Conservation (phyloP, 177 flowering plant genomes). For the Tripterygium wilfordii region DNA sequence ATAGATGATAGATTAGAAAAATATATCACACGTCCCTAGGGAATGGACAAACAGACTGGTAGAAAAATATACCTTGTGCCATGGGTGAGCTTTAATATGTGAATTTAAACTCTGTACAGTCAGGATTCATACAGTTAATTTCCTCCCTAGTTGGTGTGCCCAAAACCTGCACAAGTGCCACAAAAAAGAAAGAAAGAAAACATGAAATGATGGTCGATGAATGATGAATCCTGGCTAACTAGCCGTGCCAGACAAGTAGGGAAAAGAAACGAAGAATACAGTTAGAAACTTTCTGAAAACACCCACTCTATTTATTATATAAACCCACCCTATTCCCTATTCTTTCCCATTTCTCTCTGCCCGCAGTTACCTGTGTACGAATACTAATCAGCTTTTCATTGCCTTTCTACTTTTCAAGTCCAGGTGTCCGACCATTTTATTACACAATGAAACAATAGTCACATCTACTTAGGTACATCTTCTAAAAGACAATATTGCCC, state of each 20-base stretch:
- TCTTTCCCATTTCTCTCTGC: no score
- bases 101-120: conserved; percentile 79
- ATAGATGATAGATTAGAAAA: neutral
- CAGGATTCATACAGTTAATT: conserved; percentile 93
- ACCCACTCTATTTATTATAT: no score
- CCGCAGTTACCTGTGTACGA: no score
- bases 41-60: neutral
- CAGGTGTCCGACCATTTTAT: conserved; percentile 15
- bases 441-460: conserved; percentile 19
- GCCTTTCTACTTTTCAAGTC: conserved; percentile 14
- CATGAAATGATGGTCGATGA: no score
- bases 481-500: conserved; percentile 5
- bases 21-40: neutral
- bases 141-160: conserved; percentile 96
- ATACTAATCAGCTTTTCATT: conserved; percentile 19
- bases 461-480: conserved; percentile 1
- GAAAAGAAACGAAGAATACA: no score
- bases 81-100: conserved; percentile 88
- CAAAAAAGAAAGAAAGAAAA: neutral
- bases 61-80: conserved; percentile 73
- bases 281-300: no score
- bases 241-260: no score
- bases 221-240: no score
- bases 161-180: conserved; percentile 48
- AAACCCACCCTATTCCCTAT: no score